Evolutionary conservation across 1,284 basidiomycete species (phyloP).

Genomic region (Ustilago sp.): DNA sequence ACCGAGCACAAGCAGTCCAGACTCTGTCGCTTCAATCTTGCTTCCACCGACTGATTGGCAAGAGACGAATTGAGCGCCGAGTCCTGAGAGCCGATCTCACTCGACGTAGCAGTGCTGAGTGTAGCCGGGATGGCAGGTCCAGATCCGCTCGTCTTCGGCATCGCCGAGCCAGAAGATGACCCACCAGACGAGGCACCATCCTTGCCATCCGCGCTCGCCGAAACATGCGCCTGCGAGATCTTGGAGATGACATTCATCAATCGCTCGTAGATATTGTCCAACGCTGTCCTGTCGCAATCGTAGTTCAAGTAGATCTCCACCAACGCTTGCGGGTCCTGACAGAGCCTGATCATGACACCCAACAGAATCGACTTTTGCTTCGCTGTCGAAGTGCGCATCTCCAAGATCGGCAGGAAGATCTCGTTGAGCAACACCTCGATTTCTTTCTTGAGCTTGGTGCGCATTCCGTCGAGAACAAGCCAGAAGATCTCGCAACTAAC

Average conservation of each 20-base stretch:
- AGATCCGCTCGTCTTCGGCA: conserved; percentile 24
- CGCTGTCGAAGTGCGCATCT: conserved; percentile 95
- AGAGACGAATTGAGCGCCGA: conserved; percentile 18
- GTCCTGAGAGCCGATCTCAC: conserved; percentile 30
- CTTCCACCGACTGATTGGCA: conserved; percentile 59
- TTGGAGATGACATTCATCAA: conserved; percentile 67
- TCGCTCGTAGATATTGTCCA: conserved; percentile 69
- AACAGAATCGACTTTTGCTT: conserved; percentile 74
- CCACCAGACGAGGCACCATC: conserved; percentile 29
- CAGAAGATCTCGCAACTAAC: conserved; percentile 98
- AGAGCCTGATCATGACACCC: conserved; percentile 64
- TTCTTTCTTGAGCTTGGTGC: conserved; percentile 99
- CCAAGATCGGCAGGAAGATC: conserved; percentile 97
- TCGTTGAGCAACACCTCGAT: conserved; percentile 98
- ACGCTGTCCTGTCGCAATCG: conserved; percentile 68
- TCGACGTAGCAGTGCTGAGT: conserved; percentile 48
- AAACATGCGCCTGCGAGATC: conserved; percentile 60
- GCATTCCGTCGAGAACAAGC: conserved; percentile 91
- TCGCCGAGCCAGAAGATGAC: conserved; percentile 4
- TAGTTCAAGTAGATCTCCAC: conserved; percentile 70
- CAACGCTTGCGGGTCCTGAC: conserved; percentile 66
- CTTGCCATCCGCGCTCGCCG: conserved; percentile 34
- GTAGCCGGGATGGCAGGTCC: conserved; percentile 54
- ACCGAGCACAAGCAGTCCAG: conserved; percentile 68
- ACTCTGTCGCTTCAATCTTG: conserved; percentile 66